A percentile compares a stretch with the other conserved stretches of the same genome.
phyloP scores from a whole-genome alignment of 129 eudicot species.

The Flaveria ramosissima region DNA sequence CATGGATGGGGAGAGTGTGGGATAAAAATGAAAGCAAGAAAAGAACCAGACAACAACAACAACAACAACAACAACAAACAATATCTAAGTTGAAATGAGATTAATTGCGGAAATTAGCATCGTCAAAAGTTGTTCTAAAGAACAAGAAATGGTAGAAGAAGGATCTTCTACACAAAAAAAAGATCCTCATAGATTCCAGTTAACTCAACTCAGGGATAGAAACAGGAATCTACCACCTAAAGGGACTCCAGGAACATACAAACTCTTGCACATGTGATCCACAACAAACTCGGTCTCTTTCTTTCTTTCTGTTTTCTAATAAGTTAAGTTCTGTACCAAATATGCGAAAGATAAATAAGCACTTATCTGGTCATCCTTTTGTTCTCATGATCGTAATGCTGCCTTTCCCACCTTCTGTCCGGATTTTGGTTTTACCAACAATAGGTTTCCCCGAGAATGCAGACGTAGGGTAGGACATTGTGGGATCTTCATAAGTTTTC shows the following conservation, averaged over 20 bases:
- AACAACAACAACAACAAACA: not conserved
- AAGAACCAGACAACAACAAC: not conserved
- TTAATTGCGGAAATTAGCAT: slow-evolving; percentile 36
- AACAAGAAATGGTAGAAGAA: slow-evolving; percentile 34
- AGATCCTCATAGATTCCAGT: slow-evolving; percentile 45
- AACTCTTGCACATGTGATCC: slow-evolving; percentile 33
- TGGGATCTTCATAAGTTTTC: slow-evolving; percentile 48
- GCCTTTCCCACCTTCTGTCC: slow-evolving; percentile 95
- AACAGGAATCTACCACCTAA: slow-evolving; percentile 41
- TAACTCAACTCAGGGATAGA: slow-evolving; percentile 39
- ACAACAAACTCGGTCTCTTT: slow-evolving; percentile 10
- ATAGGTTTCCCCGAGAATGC: slow-evolving; percentile 95
- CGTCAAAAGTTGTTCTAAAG: slow-evolving; percentile 30
- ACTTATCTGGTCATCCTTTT: slow-evolving; percentile 58
- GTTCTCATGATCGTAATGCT: slow-evolving; percentile 99
- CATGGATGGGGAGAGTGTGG: not conserved
- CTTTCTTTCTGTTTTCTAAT: slow-evolving; percentile 6
- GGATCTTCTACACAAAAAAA: slow-evolving; percentile 43
- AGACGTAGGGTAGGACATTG: slow-evolving; percentile 65
- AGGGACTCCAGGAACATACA: slow-evolving; percentile 19
- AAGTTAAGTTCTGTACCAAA: slow-evolving; percentile 28
- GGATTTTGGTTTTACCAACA: slow-evolving; percentile 90
- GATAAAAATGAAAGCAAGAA: not conserved
- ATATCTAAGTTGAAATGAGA: slow-evolving; percentile 19
- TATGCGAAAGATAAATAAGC: not conserved